Conservation (phyloP, 345 rosid species). For the Bruguiera sexangula region DNA sequence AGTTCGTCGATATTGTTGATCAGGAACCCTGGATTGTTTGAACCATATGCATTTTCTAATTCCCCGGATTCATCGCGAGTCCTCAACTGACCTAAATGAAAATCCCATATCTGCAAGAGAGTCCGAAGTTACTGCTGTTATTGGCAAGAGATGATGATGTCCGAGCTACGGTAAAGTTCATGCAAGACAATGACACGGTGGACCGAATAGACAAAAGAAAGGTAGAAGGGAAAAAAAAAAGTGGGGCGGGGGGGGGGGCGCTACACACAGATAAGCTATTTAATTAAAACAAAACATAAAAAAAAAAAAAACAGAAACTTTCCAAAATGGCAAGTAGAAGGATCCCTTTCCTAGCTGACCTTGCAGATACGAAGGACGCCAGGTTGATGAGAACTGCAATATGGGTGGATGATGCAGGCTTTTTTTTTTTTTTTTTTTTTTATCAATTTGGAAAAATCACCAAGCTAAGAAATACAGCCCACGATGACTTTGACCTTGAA, state of each 20-base stretch:
- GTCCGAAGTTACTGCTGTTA: neutral
- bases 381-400: too few relatives aligned
- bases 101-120: constrained; percentile 81
- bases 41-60: constrained; percentile 38
- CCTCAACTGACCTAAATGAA: constrained; percentile 58
- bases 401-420: too few relatives aligned
- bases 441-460: too few relatives aligned
- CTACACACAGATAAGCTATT: too few relatives aligned
- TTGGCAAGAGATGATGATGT: neutral
- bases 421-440: too few relatives aligned
- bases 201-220: too few relatives aligned
- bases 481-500: too few relatives aligned
- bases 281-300: too few relatives aligned
- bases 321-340: neutral
- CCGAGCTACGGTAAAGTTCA: neutral
- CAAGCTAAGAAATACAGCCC: too few relatives aligned
- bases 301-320: too few relatives aligned
- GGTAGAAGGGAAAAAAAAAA: neutral
- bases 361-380: neutral
- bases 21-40: constrained; percentile 38
- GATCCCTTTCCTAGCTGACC: too few relatives aligned
- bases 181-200: neutral
- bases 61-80: constrained; percentile 41
- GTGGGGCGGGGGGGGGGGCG: too few relatives aligned
- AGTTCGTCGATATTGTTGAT: constrained; percentile 46